Percentiles rank a stretch among this genome's conserved stretches.
phyloP scores from a whole-genome alignment of 495 filamentous ascomycete species.

The Xylaria sp. region DNA sequence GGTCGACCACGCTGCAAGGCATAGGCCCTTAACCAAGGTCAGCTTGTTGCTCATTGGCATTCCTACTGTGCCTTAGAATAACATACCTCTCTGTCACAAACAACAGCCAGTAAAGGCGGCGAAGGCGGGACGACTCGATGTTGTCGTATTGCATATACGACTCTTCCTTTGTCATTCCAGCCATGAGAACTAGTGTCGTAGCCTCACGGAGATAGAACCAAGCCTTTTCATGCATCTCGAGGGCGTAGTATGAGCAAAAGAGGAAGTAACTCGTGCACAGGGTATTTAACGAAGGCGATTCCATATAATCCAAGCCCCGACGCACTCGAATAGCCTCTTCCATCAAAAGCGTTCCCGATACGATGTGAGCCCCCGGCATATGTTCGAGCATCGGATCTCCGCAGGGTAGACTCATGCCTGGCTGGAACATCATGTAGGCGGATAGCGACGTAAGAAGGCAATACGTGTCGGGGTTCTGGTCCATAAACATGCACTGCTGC shows the following conservation, averaged over 20 bases:
- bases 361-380: conserved; percentile 60
- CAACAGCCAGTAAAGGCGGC: conserved; percentile 74
- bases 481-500: conserved; percentile 67
- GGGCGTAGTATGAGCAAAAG: conserved; percentile 75
- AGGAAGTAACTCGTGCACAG: conserved; percentile 82
- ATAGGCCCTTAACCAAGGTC: conserved; percentile 59
- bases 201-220: conserved; percentile 78
- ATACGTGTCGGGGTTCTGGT: conserved; percentile 74
- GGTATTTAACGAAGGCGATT: conserved; percentile 69
- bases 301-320: conserved; percentile 76
- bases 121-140: conserved; percentile 59
- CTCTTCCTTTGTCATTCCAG: conserved; percentile 68
- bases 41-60: not conserved
- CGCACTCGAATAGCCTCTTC: conserved; percentile 78
- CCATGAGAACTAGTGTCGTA: conserved; percentile 65
- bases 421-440: conserved; percentile 85
- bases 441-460: conserved; percentile 80
- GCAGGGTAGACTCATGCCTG: conserved; percentile 68
- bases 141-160: conserved; percentile 62
- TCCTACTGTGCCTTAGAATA: not conserved
- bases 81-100: conserved; percentile 72
- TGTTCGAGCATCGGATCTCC: conserved; percentile 61
- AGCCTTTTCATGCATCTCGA: conserved; percentile 74
- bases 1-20: conserved; percentile 79
- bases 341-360: conserved; percentile 68